phyloP scores from a whole-genome alignment of 2,329 filamentous ascomycete genomes.

The Didymella glomerata region DNA sequence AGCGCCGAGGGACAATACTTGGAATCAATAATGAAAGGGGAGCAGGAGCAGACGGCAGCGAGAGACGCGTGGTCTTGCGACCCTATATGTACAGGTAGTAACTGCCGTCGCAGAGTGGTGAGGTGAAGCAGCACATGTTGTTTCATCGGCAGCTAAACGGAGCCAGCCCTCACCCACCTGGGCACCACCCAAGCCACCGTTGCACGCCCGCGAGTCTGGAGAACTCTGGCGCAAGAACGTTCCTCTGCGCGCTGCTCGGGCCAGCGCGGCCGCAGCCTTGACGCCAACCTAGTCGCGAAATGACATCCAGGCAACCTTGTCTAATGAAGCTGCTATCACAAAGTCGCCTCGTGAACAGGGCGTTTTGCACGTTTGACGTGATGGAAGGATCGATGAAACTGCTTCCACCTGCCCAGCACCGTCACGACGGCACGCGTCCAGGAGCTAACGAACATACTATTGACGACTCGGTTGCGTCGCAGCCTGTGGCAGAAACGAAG shows the following conservation, averaged over 20 bases:
- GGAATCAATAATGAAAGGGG: slow-evolving; percentile 15
- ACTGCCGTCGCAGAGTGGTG: slow-evolving; percentile 32
- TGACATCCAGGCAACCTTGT: slow-evolving; percentile 13
- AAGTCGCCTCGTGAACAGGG: slow-evolving; percentile 4
- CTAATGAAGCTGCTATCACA: slow-evolving; percentile 1
- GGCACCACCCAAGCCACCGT: slow-evolving; percentile 20
- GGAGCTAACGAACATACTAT: slow-evolving; percentile 5
- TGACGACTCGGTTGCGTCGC: slow-evolving; percentile 21
- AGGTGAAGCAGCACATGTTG: slow-evolving; percentile 35
- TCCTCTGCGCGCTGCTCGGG: slow-evolving; percentile 16
- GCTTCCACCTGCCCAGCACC: slow-evolving; percentile 13
- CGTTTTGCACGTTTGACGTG: slow-evolving; percentile 9
- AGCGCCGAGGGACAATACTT: slow-evolving; percentile 24
- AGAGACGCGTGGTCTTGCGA: slow-evolving; percentile 1
- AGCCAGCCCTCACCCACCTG: slow-evolving; percentile 12
- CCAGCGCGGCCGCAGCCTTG: slow-evolving; percentile 12
- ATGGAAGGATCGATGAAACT: slow-evolving; percentile 13
- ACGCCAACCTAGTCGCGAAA: slow-evolving; percentile 4
- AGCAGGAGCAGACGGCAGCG: slow-evolving; percentile 8
- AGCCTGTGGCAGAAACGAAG: slow-evolving; percentile 19
- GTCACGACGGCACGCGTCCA: slow-evolving; percentile 3
- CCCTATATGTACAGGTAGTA: slow-evolving; percentile 24
- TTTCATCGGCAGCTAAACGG: slow-evolving; percentile 33
- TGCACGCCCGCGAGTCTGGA: slow-evolving; percentile 16
- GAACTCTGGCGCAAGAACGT: slow-evolving; percentile 17